These are phyloP conservation scores for Exophiala lecanii-corni DNA, from an alignment of 2,329 filamentous ascomycete species.

Conservation along the genomic window DNA sequence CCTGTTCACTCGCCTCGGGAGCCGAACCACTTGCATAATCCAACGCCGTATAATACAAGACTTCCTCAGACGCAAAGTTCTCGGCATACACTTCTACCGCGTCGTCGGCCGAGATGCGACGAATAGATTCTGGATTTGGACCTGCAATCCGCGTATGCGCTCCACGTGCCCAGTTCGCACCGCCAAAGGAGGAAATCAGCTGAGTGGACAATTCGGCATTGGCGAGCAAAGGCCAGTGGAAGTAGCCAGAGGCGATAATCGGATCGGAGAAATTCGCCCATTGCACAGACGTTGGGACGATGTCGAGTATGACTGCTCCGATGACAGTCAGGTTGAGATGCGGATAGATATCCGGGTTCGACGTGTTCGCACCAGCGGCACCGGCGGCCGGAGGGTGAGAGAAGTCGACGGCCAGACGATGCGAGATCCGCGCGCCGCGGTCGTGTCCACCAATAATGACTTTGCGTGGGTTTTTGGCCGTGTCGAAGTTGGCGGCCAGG, in stretches of 20 bases:
- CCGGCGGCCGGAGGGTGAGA: conserved; percentile 15
- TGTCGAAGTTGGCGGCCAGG: conserved; percentile 32
- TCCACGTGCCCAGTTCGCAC: conserved; percentile 35
- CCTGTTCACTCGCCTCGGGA: conserved; percentile 42
- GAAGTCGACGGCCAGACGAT: conserved; percentile 45
- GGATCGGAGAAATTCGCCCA: conserved; percentile 41
- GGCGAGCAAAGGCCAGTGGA: conserved; percentile 51
- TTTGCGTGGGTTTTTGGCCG: conserved; percentile 22
- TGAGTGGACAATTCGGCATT: conserved; percentile 40
- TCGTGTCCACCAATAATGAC: conserved; percentile 49
- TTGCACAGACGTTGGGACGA: conserved; percentile 46
- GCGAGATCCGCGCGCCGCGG: conserved; percentile 46
- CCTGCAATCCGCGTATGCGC: conserved; percentile 33
- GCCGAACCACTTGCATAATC: conserved; percentile 45
- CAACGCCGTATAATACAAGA: conserved; percentile 41
- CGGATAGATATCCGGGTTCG: conserved; percentile 5
- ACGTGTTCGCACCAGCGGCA: conserved; percentile 11
- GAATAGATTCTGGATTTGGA: conserved; percentile 19
- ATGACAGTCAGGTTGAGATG: conserved; percentile 33
- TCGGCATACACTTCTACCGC: conserved; percentile 42
- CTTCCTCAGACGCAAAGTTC: conserved; percentile 41
- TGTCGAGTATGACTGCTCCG: conserved; percentile 44
- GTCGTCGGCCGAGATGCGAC: conserved; percentile 28
- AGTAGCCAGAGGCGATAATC: conserved; percentile 36
- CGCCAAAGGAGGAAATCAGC: conserved; percentile 42